phyloP scores from a whole-genome alignment of 768 basidiomycete genomes.

The Macrolepiota fuliginosa region DNA sequence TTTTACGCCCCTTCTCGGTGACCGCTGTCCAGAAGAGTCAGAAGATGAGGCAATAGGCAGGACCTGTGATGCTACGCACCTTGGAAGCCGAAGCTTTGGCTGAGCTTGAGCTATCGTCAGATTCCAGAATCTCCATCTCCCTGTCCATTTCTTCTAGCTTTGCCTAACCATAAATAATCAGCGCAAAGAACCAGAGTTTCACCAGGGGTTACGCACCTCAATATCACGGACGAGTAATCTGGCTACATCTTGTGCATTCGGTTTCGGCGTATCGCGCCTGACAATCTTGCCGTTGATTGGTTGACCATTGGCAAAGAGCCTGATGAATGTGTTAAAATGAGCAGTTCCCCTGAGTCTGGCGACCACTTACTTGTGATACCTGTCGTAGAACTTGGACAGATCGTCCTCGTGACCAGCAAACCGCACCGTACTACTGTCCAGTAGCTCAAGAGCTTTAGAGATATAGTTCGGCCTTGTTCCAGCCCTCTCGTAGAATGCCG shows the following conservation, averaged over 20 bases:
- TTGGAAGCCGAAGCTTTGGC: neutral
- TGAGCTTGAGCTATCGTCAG: neutral
- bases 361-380: conserved; percentile 1
- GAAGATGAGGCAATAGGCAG: neutral
- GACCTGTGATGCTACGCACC: neutral
- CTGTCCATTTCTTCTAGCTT: conserved; percentile 1
- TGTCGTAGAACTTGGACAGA: conserved; percentile 5
- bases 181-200: neutral
- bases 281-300: conserved; percentile 9
- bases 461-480: conserved; percentile 8
- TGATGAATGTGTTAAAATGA: neutral
- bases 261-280: conserved; percentile 4
- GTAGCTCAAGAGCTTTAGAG: neutral
- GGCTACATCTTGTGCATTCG: conserved; percentile 3
- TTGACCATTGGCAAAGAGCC: conserved; percentile 8
- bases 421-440: conserved; percentile 10
- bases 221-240: conserved; percentile 6
- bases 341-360: neutral
- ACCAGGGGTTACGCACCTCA: neutral
- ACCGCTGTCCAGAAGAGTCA: neutral
- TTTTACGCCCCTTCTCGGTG: neutral
- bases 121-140: conserved; percentile 4
- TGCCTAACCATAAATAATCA: neutral
- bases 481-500: neutral
- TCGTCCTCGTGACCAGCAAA: conserved; percentile 8